phyloP scores from a whole-genome alignment of 441 rosid genomes.

The Erysimum cheiri region DNA sequence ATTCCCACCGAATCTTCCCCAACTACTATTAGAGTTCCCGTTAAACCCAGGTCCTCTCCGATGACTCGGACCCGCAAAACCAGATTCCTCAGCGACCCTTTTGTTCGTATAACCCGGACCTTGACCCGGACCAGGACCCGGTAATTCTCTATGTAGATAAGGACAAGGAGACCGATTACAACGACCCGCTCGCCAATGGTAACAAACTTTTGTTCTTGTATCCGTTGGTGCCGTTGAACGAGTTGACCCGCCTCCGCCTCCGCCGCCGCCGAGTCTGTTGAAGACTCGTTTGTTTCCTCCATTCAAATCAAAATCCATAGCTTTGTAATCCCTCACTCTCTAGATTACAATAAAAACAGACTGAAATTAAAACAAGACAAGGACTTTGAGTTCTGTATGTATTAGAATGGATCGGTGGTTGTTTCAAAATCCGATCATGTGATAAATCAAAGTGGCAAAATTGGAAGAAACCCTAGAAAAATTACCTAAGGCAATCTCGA shows the following conservation, averaged over 20 bases:
- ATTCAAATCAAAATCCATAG: slow-evolving; percentile 74
- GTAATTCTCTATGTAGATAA: slow-evolving; percentile 80
- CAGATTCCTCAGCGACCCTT: slow-evolving; percentile 72
- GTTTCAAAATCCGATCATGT: slow-evolving; percentile 23
- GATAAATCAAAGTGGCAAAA: slow-evolving; percentile 13
- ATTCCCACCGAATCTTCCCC: slow-evolving; percentile 77
- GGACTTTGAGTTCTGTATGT: no score
- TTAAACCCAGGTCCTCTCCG: slow-evolving; percentile 62
- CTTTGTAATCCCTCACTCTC: slow-evolving; percentile 6
- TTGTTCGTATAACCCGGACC: slow-evolving; percentile 50
- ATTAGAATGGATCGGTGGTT: background rate
- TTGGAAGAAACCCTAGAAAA: slow-evolving; percentile 38
- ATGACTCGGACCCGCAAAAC: slow-evolving; percentile 62
- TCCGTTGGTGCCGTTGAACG: slow-evolving; percentile 51
- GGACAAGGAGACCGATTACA: slow-evolving; percentile 76
- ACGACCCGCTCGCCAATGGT: slow-evolving; percentile 88
- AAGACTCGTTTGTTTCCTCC: slow-evolving; percentile 81
- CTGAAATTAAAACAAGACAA: no score
- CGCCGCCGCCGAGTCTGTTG: slow-evolving; percentile 58
- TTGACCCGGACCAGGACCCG: slow-evolving; percentile 51
- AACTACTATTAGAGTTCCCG: slow-evolving; percentile 47
- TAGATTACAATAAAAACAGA: slow-evolving; percentile 20
- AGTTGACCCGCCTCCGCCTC: slow-evolving; percentile 45
- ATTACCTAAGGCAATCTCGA: background rate
- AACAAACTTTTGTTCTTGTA: slow-evolving; percentile 72